These are phyloP conservation scores for Thielaviopsis ethacetica DNA, from an alignment of 2,329 filamentous ascomycete species.

Conservation along the genomic window DNA sequence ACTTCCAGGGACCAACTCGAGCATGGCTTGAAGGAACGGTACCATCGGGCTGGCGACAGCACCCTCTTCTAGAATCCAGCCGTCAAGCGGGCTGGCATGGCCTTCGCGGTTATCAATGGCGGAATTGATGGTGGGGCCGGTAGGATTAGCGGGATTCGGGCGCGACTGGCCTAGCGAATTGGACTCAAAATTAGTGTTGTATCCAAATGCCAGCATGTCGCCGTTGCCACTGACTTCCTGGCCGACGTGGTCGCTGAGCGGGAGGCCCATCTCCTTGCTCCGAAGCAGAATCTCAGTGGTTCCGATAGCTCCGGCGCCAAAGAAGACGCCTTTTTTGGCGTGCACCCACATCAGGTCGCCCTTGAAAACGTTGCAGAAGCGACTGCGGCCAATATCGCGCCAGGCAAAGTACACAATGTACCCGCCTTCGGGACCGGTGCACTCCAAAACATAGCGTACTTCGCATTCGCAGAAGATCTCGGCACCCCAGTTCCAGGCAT, in stretches of 20 bases:
- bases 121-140: conserved; percentile 46
- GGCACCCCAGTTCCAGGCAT: conserved; percentile 57
- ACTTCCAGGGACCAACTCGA: conserved; percentile 36
- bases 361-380: conserved; percentile 37
- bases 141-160: conserved; percentile 33
- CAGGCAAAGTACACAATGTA: conserved; percentile 50
- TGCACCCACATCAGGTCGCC: conserved; percentile 51
- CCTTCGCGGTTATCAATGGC: conserved; percentile 42
- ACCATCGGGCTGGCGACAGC: conserved; percentile 41
- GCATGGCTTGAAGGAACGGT: conserved; percentile 37
- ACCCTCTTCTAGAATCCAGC: conserved; percentile 49
- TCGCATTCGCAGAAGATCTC: conserved; percentile 57
- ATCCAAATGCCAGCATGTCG: conserved; percentile 49
- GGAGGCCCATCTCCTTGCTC: conserved; percentile 40
- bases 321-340: conserved; percentile 46
- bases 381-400: conserved; percentile 41
- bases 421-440: conserved; percentile 28
- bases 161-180: conserved; percentile 37
- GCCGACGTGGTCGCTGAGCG: conserved; percentile 40
- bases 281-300: conserved; percentile 50
- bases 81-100: conserved; percentile 38
- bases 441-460: conserved; percentile 44
- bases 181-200: conserved; percentile 39
- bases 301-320: conserved; percentile 48
- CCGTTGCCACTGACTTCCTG: conserved; percentile 49